Percentiles rank a stretch among this genome's conserved stretches.
These are phyloP conservation scores for Pseudocercospora fijiensis DNA, from an alignment of 2,329 filamentous ascomycete species.

Conservation along the genomic window DNA sequence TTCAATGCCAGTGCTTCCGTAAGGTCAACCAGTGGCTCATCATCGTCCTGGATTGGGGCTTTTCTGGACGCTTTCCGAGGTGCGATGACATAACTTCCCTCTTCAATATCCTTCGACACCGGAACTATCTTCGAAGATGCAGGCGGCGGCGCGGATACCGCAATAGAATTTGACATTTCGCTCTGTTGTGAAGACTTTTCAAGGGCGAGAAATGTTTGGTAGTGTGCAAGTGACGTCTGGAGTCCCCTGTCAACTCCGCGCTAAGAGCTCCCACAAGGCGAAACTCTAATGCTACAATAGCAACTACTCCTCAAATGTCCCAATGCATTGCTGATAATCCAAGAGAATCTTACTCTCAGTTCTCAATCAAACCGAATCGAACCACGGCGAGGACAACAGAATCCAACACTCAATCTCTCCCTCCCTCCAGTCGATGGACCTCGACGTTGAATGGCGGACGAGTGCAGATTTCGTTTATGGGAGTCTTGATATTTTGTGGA, in stretches of 20 bases:
- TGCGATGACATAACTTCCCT: constrained; percentile 17
- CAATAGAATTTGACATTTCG: not conserved
- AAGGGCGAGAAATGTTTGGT: not conserved
- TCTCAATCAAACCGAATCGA: not conserved
- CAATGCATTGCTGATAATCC: not conserved
- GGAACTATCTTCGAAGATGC: not conserved
- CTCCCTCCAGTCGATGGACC: constrained; percentile 48
- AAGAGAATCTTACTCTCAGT: not conserved
- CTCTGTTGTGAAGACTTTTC: not conserved
- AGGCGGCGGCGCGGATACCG: not conserved
- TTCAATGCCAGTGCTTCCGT: constrained; percentile 51
- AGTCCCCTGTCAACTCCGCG: not conserved
- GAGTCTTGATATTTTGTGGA: constrained; percentile 46
- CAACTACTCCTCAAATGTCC: not conserved
- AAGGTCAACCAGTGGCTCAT: constrained; percentile 52
- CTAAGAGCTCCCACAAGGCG: not conserved
- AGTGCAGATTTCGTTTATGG: constrained; percentile 45
- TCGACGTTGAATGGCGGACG: constrained; percentile 39
- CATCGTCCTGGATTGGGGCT: constrained; percentile 32
- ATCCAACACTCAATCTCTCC: constrained; percentile 27
- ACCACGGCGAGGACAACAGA: not conserved
- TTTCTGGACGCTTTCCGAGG: constrained; percentile 18
- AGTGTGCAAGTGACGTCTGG: not conserved
- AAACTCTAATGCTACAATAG: not conserved
- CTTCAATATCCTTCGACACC: not conserved